Evolutionary conservation across 495 filamentous ascomycete species (phyloP).

Genomic region (Copromyces sp.): DNA sequence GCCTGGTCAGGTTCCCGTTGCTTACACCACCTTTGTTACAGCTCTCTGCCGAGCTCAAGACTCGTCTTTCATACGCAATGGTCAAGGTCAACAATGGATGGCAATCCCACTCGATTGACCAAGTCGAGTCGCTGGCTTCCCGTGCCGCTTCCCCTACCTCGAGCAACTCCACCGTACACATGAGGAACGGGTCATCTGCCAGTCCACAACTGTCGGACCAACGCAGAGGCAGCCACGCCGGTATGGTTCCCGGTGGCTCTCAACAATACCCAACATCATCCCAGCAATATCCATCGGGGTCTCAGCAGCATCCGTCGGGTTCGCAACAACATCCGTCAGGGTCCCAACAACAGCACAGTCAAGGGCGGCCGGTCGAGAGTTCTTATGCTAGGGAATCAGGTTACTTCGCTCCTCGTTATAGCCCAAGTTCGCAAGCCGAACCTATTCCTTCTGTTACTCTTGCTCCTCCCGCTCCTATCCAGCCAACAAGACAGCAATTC

Average conservation of each 20-base stretch:
- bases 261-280: slow-evolving; percentile 13
- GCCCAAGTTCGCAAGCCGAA: slow-evolving; percentile 20
- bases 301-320: background rate
- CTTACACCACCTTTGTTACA: slow-evolving; percentile 27
- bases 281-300: slow-evolving; percentile 8
- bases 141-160: slow-evolving; percentile 50
- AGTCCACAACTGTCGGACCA: slow-evolving; percentile 33
- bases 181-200: slow-evolving; percentile 36
- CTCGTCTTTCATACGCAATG: slow-evolving; percentile 79
- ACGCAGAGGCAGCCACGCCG: slow-evolving; percentile 20
- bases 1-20: background rate
- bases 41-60: slow-evolving; percentile 66
- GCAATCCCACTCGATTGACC: slow-evolving; percentile 56
- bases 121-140: slow-evolving; percentile 59
- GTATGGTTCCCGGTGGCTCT: background rate
- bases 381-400: slow-evolving; percentile 9
- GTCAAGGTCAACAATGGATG: slow-evolving; percentile 83
- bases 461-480: slow-evolving; percentile 27
- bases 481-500: slow-evolving; percentile 18
- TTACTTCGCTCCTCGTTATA: slow-evolving; percentile 9
- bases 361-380: slow-evolving; percentile 7
- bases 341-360: slow-evolving; percentile 13
- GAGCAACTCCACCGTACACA: slow-evolving; percentile 40
- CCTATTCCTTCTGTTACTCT: slow-evolving; percentile 15
- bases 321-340: slow-evolving; percentile 1